These are phyloP conservation scores for Aspergillus sp. DNA, from an alignment of 2,329 filamentous ascomycete species.

Conservation along the genomic window DNA sequence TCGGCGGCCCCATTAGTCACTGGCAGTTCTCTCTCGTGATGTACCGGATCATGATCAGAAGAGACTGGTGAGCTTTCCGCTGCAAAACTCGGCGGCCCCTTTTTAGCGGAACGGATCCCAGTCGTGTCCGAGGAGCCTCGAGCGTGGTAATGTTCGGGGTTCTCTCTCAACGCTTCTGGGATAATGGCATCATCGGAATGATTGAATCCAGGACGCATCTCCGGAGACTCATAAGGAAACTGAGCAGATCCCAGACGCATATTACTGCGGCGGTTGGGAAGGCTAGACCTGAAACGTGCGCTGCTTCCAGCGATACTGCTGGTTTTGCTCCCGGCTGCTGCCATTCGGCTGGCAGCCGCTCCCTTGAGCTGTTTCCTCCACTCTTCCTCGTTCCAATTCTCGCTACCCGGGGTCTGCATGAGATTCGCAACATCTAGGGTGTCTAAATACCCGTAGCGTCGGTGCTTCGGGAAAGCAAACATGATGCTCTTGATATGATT, in stretches of 20 bases:
- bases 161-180: conserved; percentile 16
- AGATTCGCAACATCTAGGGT: conserved; percentile 72
- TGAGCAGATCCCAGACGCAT: conserved; percentile 23
- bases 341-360: conserved; percentile 53
- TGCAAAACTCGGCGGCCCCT: conserved; percentile 8
- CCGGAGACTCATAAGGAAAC: conserved; percentile 12
- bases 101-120: conserved; percentile 10
- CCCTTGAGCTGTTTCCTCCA: conserved; percentile 89
- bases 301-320: conserved; percentile 51
- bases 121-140: conserved; percentile 25
- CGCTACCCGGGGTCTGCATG: conserved; percentile 68
- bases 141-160: conserved; percentile 16
- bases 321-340: conserved; percentile 31
- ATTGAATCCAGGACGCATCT: conserved; percentile 20
- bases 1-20: conserved; percentile 20
- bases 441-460: conserved; percentile 83
- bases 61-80: conserved; percentile 27
- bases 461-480: conserved; percentile 92
- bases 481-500: conserved; percentile 83
- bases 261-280: conserved; percentile 26
- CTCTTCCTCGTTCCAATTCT: conserved; percentile 71
- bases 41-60: conserved; percentile 26
- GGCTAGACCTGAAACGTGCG: conserved; percentile 28
- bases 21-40: conserved; percentile 13
- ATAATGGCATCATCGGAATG: conserved; percentile 29